phyloP scores from a whole-genome alignment of 2,329 filamentous ascomycete genomes.

The Aspergillus fructus region DNA sequence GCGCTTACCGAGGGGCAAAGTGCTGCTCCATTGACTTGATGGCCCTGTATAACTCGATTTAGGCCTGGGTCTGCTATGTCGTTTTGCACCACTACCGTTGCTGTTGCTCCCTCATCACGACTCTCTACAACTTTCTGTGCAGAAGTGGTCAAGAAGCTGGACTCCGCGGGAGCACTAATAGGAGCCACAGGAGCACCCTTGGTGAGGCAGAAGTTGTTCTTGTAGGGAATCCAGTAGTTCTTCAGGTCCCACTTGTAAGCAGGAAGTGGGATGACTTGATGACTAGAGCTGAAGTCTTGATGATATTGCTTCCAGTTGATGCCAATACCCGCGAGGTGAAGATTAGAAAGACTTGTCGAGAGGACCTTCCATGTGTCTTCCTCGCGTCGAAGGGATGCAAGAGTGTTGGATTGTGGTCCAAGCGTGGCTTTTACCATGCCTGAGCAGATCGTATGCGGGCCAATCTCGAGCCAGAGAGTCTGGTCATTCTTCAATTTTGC shows the following conservation, averaged over 20 bases:
- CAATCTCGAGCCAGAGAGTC: slow-evolving; percentile 69
- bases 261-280: slow-evolving; percentile 36
- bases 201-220: slow-evolving; percentile 34
- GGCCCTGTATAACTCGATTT: slow-evolving; percentile 35
- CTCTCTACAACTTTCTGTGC: slow-evolving; percentile 34
- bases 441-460: slow-evolving; percentile 49
- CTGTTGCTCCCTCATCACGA: slow-evolving; percentile 21
- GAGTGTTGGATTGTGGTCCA: slow-evolving; percentile 55
- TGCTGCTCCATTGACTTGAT: slow-evolving; percentile 37
- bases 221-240: slow-evolving; percentile 42
- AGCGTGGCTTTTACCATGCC: slow-evolving; percentile 56
- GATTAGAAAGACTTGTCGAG: slow-evolving; percentile 32
- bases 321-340: slow-evolving; percentile 41
- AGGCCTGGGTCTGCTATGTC: slow-evolving; percentile 35
- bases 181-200: slow-evolving; percentile 31
- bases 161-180: slow-evolving; percentile 17
- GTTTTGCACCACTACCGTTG: slow-evolving; percentile 36
- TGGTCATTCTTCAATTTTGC: slow-evolving; percentile 60
- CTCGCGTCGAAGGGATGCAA: slow-evolving; percentile 41
- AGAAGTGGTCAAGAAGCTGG: slow-evolving; percentile 28
- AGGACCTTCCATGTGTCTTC: slow-evolving; percentile 46
- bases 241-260: slow-evolving; percentile 42
- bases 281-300: slow-evolving; percentile 36
- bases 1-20: slow-evolving; percentile 35
- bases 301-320: slow-evolving; percentile 46